Evolutionary conservation across 2,329 filamentous ascomycete genomes (phyloP), one percentile per base, ranked within the genome.

Genomic region (Sporothrix euskadiensis): DNA sequence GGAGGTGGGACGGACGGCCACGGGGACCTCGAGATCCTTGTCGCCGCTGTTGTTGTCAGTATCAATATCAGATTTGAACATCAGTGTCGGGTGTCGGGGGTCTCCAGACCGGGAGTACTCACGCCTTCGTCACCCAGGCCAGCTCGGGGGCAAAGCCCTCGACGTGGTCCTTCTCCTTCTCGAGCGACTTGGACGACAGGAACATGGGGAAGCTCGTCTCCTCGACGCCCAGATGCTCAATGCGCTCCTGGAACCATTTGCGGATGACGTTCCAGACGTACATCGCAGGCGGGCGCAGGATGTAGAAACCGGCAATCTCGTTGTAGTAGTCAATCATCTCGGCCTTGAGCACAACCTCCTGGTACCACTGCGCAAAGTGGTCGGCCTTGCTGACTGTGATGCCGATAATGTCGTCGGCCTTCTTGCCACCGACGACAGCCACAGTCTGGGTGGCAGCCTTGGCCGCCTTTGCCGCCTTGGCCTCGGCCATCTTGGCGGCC

Each of bases 131-230:
- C 39, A 96, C 93, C 93, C 93, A 96, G 73, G 93, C 93, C 77
- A 96, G 88, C 82, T 96, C 93, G 47, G 96, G 94, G 71, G 96
- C 96, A 82, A 99, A 99, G n/a, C 96, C 96, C 83, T 99, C 95
- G 75, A 99, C 92, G 82, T 99, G 96, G 79, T 96, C 93, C 88
- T 98, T 98, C 83, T 98, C 94, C 81, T 88, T 89, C 81, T 89
- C 88, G 76, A 99, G 85, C 56, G 97, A 97, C 83, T 97, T 97
- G 80, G 93, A 87, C 22, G 94, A 97, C 77, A 99, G 89, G 84
- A 98, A 99, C 82, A 99, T 91, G 75, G 96, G 96, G 83, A 99
- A 99, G 82, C 94, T 97, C 81, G 93, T 92, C 85, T 99, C 97
- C 82, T 96, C 93, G 73, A 98, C 95, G 73, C 94, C 94, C 86